Percentiles rank a stretch among this genome's conserved stretches.
Conservation (phyloP, 1,139 yeast genomes). For the Protomyces lactucae-debilis region DNA sequence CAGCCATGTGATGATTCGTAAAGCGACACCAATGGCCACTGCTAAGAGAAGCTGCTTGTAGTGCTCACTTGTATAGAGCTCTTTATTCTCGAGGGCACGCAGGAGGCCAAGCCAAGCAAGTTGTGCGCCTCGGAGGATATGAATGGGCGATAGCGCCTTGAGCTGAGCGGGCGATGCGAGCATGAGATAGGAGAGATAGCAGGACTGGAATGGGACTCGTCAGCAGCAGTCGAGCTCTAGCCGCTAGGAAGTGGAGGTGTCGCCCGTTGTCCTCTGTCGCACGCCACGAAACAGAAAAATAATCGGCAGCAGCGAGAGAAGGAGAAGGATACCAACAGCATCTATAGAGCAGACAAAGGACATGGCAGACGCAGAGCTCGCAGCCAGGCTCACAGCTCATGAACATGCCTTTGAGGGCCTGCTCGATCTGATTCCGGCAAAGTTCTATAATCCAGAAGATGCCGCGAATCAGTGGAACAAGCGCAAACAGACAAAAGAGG, state of each 20-base stretch:
- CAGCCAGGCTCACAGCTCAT: conserved; percentile 60
- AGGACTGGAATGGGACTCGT: too few relatives aligned
- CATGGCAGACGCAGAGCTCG: conserved; percentile 20
- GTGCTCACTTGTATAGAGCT: conserved; percentile 35
- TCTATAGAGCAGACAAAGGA: background rate
- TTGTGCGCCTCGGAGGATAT: conserved; percentile 51
- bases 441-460: conserved; percentile 74
- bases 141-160: conserved; percentile 2
- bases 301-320: background rate
- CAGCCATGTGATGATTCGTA: background rate
- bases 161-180: conserved; percentile 7
- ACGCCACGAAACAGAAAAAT: background rate
- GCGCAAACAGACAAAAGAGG: conserved; percentile 61
- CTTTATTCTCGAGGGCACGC: conserved; percentile 49
- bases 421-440: conserved; percentile 86
- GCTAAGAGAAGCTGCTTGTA: background rate
- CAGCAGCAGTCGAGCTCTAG: too few relatives aligned
- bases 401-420: conserved; percentile 87
- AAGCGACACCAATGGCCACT: background rate
- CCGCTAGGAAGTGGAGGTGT: too few relatives aligned
- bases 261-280: background rate
- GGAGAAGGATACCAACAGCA: background rate
- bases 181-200: background rate
- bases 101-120: conserved; percentile 50
- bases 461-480: conserved; percentile 75